Percentiles rank a stretch among this genome's conserved stretches.
Evolutionary conservation across 2,329 filamentous ascomycete genomes (phyloP).

Genomic region (Neofusicoccum sp.): DNA sequence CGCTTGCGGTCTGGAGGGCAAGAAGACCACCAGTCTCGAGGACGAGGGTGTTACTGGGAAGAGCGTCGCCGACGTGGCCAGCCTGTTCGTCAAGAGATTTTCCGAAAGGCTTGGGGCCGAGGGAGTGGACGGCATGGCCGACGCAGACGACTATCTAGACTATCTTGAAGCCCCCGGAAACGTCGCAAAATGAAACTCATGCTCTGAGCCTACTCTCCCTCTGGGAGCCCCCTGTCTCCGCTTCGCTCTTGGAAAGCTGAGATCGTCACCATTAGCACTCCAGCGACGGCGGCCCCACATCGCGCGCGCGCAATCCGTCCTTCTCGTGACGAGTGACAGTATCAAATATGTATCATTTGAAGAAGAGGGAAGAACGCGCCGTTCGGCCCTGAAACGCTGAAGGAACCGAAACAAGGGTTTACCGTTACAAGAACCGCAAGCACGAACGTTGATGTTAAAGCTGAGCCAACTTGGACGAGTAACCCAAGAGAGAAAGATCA

Average conservation of each 20-base stretch:
- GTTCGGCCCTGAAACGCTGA: neutral
- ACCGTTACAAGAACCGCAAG: slow-evolving; percentile 7
- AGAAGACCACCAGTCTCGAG: slow-evolving; percentile 74
- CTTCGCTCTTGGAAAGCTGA: too few species aligned
- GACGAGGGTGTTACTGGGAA: slow-evolving; percentile 50
- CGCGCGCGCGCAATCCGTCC: neutral
- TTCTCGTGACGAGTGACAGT: neutral
- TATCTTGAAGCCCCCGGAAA: neutral
- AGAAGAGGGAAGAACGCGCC: neutral
- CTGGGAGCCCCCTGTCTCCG: too few species aligned
- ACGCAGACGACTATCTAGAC: slow-evolving; percentile 3
- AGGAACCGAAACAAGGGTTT: slow-evolving; percentile 3
- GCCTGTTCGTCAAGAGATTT: slow-evolving; percentile 45
- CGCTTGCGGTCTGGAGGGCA: slow-evolving; percentile 84
- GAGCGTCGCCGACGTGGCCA: slow-evolving; percentile 43
- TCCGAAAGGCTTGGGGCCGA: slow-evolving; percentile 27
- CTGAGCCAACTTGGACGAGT: slow-evolving; percentile 8
- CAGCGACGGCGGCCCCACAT: too few species aligned
- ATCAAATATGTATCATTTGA: slow-evolving; percentile 19
- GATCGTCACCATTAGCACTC: too few species aligned
- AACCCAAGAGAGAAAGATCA: slow-evolving; percentile 10
- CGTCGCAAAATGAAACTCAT: too few species aligned
- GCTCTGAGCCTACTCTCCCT: too few species aligned
- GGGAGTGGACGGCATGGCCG: slow-evolving; percentile 10
- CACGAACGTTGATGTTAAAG: neutral